Percentiles rank a stretch among this genome's conserved stretches.
These are phyloP conservation scores for Crucihimalaya himalaica DNA, from an alignment of 345 rosid species.

Conservation along the genomic window DNA sequence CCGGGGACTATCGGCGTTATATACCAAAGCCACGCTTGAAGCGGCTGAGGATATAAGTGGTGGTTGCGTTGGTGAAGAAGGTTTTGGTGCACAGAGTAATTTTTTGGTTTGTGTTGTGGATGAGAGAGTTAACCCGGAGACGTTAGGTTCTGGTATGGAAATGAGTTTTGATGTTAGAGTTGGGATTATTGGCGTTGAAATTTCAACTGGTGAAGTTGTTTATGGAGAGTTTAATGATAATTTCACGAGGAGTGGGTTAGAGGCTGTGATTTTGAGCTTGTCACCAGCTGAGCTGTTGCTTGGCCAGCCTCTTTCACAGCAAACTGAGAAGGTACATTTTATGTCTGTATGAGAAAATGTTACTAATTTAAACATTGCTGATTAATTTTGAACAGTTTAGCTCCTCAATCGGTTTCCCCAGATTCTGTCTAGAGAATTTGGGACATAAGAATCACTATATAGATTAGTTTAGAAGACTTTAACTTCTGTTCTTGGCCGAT, in stretches of 20 bases:
- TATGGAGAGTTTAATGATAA: conserved; percentile 77
- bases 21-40: conserved; percentile 87
- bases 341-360: background rate
- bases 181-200: conserved; percentile 83
- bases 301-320: conserved; percentile 67
- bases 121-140: conserved; percentile 37
- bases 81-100: conserved; percentile 64
- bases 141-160: conserved; percentile 28
- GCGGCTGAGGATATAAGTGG: conserved; percentile 86
- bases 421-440: conserved; percentile 1
- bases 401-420: background rate
- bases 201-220: conserved; percentile 89
- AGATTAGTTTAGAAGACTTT: background rate
- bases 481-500: conserved; percentile 5
- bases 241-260: conserved; percentile 76
- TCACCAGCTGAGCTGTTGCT: conserved; percentile 86
- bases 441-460: background rate
- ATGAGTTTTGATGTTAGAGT: conserved; percentile 59
- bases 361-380: conserved; percentile 4
- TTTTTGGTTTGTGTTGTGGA: conserved; percentile 85
- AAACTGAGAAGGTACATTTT: conserved; percentile 74
- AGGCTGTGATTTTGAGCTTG: conserved; percentile 79
- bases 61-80: conserved; percentile 50
- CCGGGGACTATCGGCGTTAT: conserved; percentile 80
- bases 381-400: background rate